Conservation (phyloP, 495 filamentous ascomycete species). For the Penicillium dipodomyicola region DNA sequence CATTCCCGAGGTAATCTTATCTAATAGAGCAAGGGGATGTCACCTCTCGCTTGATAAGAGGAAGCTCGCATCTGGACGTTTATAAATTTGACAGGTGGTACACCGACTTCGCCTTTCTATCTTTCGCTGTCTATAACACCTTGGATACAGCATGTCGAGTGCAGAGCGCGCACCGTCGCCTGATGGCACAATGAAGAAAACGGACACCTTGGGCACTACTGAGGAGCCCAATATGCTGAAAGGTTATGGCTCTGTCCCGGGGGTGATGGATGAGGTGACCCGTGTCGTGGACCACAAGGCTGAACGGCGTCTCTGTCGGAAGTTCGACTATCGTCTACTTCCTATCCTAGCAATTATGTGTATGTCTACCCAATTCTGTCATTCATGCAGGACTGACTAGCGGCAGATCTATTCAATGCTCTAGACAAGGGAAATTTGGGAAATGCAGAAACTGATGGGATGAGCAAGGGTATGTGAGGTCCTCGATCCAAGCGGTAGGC, state of each 20-base stretch:
- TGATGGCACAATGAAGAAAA: conserved; percentile 23
- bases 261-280: conserved; percentile 36
- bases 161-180: conserved; percentile 11
- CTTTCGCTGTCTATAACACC: conserved; percentile 1
- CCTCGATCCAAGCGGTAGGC: background rate
- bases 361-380: conserved; percentile 22
- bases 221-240: conserved; percentile 34
- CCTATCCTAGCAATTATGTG: conserved; percentile 65
- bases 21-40: conserved; percentile 23
- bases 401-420: conserved; percentile 56
- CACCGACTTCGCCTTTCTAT: background rate
- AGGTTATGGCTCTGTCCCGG: conserved; percentile 31
- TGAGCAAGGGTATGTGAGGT: conserved; percentile 40
- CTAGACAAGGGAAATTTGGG: conserved; percentile 68
- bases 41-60: conserved; percentile 16
- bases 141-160: conserved; percentile 18
- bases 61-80: background rate
- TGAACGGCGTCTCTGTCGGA: conserved; percentile 61
- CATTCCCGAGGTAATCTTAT: conserved; percentile 17
- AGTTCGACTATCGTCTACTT: conserved; percentile 61
- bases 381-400: background rate
- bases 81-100: background rate
- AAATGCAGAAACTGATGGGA: conserved; percentile 67
- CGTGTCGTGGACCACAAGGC: conserved; percentile 47
- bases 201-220: conserved; percentile 16